Conservation (phyloP, 1,139 yeast species). For the Waltiozyma sp. region DNA sequence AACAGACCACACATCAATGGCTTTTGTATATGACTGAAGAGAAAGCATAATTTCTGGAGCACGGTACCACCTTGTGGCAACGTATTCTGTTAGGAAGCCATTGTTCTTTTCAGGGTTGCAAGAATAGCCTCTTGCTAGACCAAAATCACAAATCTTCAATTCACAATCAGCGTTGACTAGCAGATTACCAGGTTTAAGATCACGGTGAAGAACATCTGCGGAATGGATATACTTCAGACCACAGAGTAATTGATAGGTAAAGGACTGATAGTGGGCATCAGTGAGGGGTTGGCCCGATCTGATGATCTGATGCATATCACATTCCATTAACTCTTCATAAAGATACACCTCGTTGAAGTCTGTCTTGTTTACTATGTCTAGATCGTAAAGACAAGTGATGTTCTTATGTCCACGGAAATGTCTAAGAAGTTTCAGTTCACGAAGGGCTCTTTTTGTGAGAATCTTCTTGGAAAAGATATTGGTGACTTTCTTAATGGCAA, state of each 20-base stretch:
- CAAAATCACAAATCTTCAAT: conserved; percentile 92
- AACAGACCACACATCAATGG: conserved; percentile 95
- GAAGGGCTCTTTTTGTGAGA: conserved; percentile 76
- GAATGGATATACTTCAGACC: conserved; percentile 92
- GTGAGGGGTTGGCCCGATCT: conserved; percentile 89
- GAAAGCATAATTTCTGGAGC: conserved; percentile 97
- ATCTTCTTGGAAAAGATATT: conserved; percentile 84
- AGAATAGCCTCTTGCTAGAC: conserved; percentile 91
- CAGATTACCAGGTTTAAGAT: conserved; percentile 86
- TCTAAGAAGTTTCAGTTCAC: conserved; percentile 79
- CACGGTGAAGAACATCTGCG: conserved; percentile 91
- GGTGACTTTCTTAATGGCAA: conserved; percentile 91
- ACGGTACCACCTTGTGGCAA: conserved; percentile 96
- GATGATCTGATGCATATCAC: conserved; percentile 96
- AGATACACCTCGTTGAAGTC: conserved; percentile 84
- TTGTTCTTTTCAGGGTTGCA: conserved; percentile 77
- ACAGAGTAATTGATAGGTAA: conserved; percentile 82
- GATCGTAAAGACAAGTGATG: conserved; percentile 85
- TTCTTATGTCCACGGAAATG: conserved; percentile 91
- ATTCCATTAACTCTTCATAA: conserved; percentile 94
- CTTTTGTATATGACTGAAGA: conserved; percentile 87
- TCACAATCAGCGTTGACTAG: conserved; percentile 95
- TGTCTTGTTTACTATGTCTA: conserved; percentile 77
- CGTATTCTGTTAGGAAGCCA: conserved; percentile 91
- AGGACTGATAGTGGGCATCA: conserved; percentile 89